Evolutionary conservation across 2,329 filamentous ascomycete species (phyloP).

Genomic region (Botryotinia globosa): DNA sequence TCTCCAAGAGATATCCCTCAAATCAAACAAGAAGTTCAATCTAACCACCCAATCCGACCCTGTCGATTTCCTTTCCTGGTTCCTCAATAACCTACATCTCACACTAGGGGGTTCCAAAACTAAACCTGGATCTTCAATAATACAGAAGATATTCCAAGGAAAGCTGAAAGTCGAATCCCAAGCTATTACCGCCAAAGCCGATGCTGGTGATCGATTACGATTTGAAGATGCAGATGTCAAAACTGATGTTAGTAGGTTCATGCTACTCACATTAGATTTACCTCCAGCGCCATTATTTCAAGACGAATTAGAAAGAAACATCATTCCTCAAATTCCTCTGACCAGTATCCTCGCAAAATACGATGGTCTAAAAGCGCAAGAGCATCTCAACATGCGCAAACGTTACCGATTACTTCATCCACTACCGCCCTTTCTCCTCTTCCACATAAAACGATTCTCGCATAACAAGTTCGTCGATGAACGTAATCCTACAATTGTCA

Average conservation of each 20-base stretch:
- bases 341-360: conserved; percentile 86
- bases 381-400: conserved; percentile 83
- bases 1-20: conserved; percentile 87
- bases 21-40: conserved; percentile 88
- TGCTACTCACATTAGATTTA: conserved; percentile 90
- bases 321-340: conserved; percentile 89
- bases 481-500: conserved; percentile 97
- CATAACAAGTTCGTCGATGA: conserved; percentile 96
- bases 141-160: conserved; percentile 93
- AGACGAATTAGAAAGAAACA: conserved; percentile 89
- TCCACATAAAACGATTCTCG: conserved; percentile 96
- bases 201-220: conserved; percentile 79
- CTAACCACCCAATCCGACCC: conserved; percentile 90
- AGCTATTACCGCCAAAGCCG: conserved; percentile 85
- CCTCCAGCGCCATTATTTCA: conserved; percentile 93
- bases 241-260: conserved; percentile 73
- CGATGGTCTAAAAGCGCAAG: conserved; percentile 82
- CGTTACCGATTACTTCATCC: conserved; percentile 89
- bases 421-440: conserved; percentile 82
- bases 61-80: conserved; percentile 96
- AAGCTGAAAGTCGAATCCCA: conserved; percentile 90
- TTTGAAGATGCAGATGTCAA: conserved; percentile 89
- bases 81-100: conserved; percentile 91
- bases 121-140: conserved; percentile 77
- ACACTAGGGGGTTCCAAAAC: conserved; percentile 86